A percentile compares a stretch with the other conserved stretches of the same genome.
Evolutionary conservation across 192 early-diverging fungal genomes (phyloP).

Genomic region (Gaertneriomyces semiglobifer): DNA sequence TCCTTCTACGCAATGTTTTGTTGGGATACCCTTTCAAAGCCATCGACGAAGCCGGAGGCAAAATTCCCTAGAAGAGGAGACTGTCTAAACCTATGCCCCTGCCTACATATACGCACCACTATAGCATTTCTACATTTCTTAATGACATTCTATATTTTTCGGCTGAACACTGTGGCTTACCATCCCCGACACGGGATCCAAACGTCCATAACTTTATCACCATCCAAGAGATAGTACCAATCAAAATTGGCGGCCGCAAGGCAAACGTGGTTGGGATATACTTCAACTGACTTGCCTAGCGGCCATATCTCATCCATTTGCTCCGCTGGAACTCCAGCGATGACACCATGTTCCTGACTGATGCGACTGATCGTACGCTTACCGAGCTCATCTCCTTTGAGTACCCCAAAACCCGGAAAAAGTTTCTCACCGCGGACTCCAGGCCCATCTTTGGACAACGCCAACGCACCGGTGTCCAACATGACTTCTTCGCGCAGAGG

Average conservation of each 20-base stretch:
- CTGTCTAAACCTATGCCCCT: no score
- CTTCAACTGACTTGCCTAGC: slow-evolving; percentile 8
- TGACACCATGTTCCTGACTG: slow-evolving; percentile 25
- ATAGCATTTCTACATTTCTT: no score
- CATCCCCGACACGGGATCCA: slow-evolving; percentile 28
- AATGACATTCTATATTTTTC: not conserved
- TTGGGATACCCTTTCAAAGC: no score
- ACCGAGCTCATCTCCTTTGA: not conserved
- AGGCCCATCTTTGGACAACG: slow-evolving; percentile 21
- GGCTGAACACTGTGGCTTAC: not conserved
- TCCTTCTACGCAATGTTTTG: no score
- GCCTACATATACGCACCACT: no score
- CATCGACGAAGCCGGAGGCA: no score
- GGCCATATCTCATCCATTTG: slow-evolving; percentile 2
- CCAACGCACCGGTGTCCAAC: slow-evolving; percentile 18
- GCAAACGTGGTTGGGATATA: slow-evolving; percentile 25
- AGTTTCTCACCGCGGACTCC: slow-evolving; percentile 9
- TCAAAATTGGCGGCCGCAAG: slow-evolving; percentile 24
- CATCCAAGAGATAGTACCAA: slow-evolving; percentile 24
- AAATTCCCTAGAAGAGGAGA: no score
- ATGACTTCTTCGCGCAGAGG: slow-evolving; percentile 15
- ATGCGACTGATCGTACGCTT: slow-evolving; percentile 6
- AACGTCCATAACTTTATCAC: slow-evolving; percentile 19
- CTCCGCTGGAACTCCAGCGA: not conserved
- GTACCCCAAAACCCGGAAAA: slow-evolving; percentile 15